These are phyloP conservation scores for Mycena rosella DNA, from an alignment of 768 basidiomycete species.

Conservation along the genomic window DNA sequence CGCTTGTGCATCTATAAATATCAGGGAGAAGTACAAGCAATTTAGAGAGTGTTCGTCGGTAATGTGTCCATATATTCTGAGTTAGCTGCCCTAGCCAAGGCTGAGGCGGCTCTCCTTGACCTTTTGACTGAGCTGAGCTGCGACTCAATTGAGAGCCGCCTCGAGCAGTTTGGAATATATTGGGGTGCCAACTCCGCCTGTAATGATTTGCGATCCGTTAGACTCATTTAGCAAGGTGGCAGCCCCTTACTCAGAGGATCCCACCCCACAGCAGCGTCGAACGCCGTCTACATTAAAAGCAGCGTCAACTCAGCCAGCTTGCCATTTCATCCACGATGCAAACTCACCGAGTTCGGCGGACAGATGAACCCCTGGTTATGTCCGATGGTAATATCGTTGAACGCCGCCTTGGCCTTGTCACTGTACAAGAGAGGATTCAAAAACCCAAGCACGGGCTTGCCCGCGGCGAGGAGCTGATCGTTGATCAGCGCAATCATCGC, in stretches of 20 bases:
- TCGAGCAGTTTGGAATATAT: conserved; percentile 1
- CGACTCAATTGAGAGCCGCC: not conserved
- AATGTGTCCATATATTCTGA: conserved; percentile 2
- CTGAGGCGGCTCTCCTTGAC: conserved; percentile 1
- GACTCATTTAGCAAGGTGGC: conserved; percentile 1
- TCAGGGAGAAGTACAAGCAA: not conserved
- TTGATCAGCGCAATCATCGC: conserved; percentile 58
- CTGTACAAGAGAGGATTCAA: conserved; percentile 7
- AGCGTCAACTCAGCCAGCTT: not conserved
- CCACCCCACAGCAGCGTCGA: conserved; percentile 8
- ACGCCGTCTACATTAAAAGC: not conserved
- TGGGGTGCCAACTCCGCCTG: conserved; percentile 1
- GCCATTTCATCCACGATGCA: not conserved
- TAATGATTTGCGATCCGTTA: conserved; percentile 1
- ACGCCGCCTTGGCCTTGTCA: not conserved
- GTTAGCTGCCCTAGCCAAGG: not conserved
- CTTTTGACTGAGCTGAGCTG: not conserved
- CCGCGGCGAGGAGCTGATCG: conserved; percentile 50
- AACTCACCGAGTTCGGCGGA: not conserved
- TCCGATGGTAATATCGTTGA: conserved; percentile 6
- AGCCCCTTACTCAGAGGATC: conserved; percentile 12
- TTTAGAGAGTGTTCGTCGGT: not conserved
- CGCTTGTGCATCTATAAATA: conserved; percentile 2
- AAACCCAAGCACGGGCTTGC: conserved; percentile 51
- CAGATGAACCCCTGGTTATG: conserved; percentile 22